These are phyloP conservation scores for Globisporangium spinosum DNA, from an alignment of 352 stramenopile genomes.

Conservation along the genomic window DNA sequence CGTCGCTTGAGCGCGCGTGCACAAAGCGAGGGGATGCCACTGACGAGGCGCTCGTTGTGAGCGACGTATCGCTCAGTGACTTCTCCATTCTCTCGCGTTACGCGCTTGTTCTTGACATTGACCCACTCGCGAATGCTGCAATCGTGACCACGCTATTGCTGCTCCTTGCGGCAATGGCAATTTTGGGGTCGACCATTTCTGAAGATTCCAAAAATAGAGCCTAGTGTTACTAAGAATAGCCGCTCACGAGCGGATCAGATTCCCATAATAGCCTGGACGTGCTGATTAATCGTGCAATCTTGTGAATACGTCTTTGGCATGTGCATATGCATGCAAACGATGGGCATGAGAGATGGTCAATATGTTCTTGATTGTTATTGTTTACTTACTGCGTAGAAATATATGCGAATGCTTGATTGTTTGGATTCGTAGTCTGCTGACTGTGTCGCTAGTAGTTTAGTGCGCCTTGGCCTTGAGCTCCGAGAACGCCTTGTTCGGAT, in stretches of 20 bases:
- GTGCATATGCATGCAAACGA: background rate
- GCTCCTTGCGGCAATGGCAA: too few species aligned
- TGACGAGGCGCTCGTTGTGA: background rate
- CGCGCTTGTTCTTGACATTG: too few species aligned
- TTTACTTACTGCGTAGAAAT: slow-evolving; percentile 1
- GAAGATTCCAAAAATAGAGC: background rate
- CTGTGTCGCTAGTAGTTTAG: background rate
- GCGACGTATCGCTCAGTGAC: background rate
- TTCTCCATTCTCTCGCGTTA: slow-evolving; percentile 2
- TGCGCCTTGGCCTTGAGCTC: slow-evolving; percentile 43
- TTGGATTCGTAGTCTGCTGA: background rate
- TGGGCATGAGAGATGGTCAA: background rate
- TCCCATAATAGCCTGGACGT: background rate
- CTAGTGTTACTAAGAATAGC: background rate
- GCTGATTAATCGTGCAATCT: background rate
- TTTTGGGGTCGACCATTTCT: background rate
- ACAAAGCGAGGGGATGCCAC: background rate
- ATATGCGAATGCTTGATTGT: background rate
- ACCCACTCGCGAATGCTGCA: too few species aligned
- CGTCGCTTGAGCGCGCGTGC: background rate
- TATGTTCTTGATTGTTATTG: slow-evolving; percentile 1
- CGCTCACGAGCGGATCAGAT: background rate
- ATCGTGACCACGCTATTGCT: too few species aligned
- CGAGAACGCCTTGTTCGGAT: slow-evolving; percentile 48
- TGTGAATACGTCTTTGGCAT: background rate